Evolutionary conservation across 1,284 basidiomycete species (phyloP).

Genomic region (Ustilago curta): DNA sequence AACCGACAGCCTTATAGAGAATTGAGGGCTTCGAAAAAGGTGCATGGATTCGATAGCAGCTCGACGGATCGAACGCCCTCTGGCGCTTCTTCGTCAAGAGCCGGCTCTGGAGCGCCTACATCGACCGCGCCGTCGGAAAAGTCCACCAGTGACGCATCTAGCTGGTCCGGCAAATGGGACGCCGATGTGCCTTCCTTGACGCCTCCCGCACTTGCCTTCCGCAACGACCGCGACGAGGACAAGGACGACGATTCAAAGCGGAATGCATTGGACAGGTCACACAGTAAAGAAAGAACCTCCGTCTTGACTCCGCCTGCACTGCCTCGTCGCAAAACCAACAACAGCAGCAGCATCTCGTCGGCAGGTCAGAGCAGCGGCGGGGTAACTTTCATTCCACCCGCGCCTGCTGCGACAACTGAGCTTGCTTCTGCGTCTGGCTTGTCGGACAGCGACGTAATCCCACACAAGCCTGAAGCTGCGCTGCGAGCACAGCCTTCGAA

Average conservation of each 20-base stretch:
- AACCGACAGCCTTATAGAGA: constrained; percentile 43
- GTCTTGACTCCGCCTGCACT: constrained; percentile 12
- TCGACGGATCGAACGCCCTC: constrained; percentile 12
- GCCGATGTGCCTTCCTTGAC: constrained; percentile 41
- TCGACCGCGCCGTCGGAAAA: constrained; percentile 7
- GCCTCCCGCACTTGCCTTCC: constrained; percentile 46
- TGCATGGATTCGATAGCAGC: constrained; percentile 33
- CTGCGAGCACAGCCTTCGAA: background rate
- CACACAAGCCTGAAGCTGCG: constrained; percentile 7
- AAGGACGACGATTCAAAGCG: constrained; percentile 20
- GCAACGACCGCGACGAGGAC: constrained; percentile 25
- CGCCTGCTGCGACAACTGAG: constrained; percentile 36
- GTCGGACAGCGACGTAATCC: background rate
- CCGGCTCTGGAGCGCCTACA: constrained; percentile 10
- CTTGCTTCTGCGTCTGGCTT: constrained; percentile 27
- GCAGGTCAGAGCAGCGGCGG: constrained; percentile 31
- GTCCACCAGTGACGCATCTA: constrained; percentile 12
- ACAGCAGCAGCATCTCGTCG: constrained; percentile 43
- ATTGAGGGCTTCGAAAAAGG: constrained; percentile 36
- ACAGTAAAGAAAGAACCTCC: constrained; percentile 16
- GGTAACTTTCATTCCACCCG: constrained; percentile 47
- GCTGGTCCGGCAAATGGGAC: constrained; percentile 38
- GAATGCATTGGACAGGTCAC: constrained; percentile 21
- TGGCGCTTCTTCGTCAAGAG: constrained; percentile 10
- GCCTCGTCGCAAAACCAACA: constrained; percentile 23